Percentiles rank a stretch among this genome's conserved stretches.
Evolutionary conservation across 2,329 filamentous ascomycete species (phyloP).

Genomic region (Verticillium klebahnii): DNA sequence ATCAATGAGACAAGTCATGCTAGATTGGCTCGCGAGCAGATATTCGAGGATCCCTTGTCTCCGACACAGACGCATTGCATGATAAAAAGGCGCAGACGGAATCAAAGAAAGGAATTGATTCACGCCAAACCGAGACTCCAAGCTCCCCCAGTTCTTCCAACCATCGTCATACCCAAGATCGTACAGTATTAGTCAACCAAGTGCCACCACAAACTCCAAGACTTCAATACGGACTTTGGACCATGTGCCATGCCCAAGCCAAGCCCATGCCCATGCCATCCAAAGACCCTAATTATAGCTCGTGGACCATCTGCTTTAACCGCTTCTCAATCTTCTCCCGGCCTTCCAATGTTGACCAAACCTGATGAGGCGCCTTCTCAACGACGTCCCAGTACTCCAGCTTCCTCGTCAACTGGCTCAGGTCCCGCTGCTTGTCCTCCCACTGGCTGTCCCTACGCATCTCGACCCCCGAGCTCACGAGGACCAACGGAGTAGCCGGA

Average conservation of each 20-base stretch:
- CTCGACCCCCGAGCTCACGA: constrained; percentile 77
- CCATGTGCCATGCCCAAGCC: neutral
- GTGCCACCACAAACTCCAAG: neutral
- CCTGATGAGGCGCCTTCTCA: constrained; percentile 74
- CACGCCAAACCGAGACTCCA: neutral
- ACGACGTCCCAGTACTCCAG: constrained; percentile 84
- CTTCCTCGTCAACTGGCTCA: constrained; percentile 75
- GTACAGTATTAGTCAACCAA: neutral
- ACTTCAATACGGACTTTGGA: neutral
- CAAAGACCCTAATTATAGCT: neutral
- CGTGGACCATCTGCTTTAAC: constrained; percentile 45
- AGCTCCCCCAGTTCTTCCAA: neutral
- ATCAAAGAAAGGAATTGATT: no score
- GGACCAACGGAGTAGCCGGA: constrained; percentile 66
- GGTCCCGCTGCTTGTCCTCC: constrained; percentile 79
- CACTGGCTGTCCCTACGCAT: constrained; percentile 65
- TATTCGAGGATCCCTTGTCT: neutral
- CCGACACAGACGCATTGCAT: neutral
- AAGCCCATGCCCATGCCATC: neutral
- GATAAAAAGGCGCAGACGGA: neutral
- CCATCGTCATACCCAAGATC: neutral
- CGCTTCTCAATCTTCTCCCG: constrained; percentile 73
- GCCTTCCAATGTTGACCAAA: constrained; percentile 76
- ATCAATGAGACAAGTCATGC: neutral
- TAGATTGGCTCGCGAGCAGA: neutral